Evolutionary conservation across 2,329 filamentous ascomycete species (phyloP), one percentile per base, ranked within the genome.

Genomic region (Stachybotrys chartarum): DNA sequence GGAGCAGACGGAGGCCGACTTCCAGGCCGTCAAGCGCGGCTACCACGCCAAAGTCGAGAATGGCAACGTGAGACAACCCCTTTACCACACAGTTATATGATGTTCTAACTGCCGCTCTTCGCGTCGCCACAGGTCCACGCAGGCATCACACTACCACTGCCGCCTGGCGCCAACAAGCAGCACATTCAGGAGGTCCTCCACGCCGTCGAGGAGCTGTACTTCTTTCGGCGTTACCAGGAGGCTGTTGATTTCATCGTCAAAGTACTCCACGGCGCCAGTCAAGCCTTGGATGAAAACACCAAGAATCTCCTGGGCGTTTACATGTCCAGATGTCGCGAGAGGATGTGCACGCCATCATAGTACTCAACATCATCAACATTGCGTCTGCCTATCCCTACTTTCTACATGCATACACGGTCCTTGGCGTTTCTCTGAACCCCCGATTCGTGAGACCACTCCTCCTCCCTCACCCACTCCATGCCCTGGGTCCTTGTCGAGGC

Each of bases 171-270:
- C 5, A 68, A 71, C 35, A 84, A 83, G 61, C 73, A 73, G 47
- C 71, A 75, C 39, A 68, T 73, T 1, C 79, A 83, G 59, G 73
- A 78, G n/a, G 60, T 80, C 10, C 56, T 82, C 18, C 79, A 83
- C 61, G 81, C 80, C 0, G 76, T 80, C 7, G 80, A 83, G 63
- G 81, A 84, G 66, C 70, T 83, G 49, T 83, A 83, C 61, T 83
- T 80, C 64, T 78, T 78, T 59, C 67, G 72, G 6, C 68, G 74
- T 39, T 83, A 74, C 56, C 64, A 66, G 1, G 74, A 79, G 54
- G 79, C 74, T 2, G 68, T 72, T n/a, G 60, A 63, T 11, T 73
- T 83, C 49, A 66, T 75, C 6, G 55, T 61, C 3, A 59, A 62
- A 5, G 66, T 76, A 0, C 62, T 80, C 6, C 59, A 60, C 7